These are phyloP conservation scores for Ogataea saltuana DNA, from an alignment of 805 yeast genomes.

Conservation along the genomic window DNA sequence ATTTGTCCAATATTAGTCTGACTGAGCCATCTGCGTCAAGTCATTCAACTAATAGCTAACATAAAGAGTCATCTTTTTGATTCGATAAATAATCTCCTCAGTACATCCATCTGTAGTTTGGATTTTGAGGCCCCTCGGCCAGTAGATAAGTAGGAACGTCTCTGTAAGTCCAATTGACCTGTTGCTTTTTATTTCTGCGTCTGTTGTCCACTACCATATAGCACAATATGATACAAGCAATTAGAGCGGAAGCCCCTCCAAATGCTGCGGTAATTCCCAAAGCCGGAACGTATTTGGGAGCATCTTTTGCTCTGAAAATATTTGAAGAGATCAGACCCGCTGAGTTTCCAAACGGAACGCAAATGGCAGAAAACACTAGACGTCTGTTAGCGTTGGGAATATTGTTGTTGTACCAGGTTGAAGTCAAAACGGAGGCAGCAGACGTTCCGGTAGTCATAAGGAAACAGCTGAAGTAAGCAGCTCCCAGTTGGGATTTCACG, in stretches of 20 bases:
- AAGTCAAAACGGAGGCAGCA: conserved; percentile 48
- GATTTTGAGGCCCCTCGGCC: conserved; percentile 46
- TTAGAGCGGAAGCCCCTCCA: conserved; percentile 43
- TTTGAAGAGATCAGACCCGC: conserved; percentile 56
- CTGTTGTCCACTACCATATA: conserved; percentile 29
- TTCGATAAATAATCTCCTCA: too few relatives aligned
- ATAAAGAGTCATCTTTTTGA: too few relatives aligned
- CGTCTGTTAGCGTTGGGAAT: conserved; percentile 47
- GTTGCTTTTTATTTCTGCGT: conserved; percentile 41
- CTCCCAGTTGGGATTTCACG: conserved; percentile 33
- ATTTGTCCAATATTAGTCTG: too few relatives aligned
- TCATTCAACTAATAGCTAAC: too few relatives aligned
- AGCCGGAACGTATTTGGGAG: conserved; percentile 53
- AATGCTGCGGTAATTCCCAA: conserved; percentile 47
- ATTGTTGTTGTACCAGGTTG: conserved; percentile 52
- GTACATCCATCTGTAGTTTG: conserved; percentile 48
- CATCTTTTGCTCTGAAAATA: conserved; percentile 51
- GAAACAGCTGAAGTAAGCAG: conserved; percentile 22
- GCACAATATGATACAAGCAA: conserved; percentile 33
- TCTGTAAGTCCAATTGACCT: conserved; percentile 38
- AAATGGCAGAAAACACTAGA: conserved; percentile 47
- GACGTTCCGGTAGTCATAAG: conserved; percentile 49
- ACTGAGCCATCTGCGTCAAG: too few relatives aligned
- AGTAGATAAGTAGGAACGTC: conserved; percentile 45
- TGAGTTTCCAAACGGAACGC: conserved; percentile 55